Percentiles rank a stretch among this genome's conserved stretches.
Conservation (phyloP, 371 early-diverging fungal species). For the Blakeslea trispora region DNA sequence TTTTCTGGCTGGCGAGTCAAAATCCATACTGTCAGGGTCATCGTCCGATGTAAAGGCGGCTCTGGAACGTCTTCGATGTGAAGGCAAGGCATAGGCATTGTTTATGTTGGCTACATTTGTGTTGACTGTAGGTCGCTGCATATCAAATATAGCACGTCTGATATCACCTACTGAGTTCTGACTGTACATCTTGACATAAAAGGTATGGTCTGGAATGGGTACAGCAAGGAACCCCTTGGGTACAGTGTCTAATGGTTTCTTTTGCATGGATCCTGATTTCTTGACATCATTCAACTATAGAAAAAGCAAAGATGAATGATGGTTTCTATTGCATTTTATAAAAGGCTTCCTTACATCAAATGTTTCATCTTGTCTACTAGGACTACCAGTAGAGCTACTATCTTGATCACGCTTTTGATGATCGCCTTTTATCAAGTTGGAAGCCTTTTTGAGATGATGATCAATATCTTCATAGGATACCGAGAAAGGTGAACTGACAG, state of each 20-base stretch:
- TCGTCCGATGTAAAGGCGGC: constrained; percentile 21
- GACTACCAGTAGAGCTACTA: not conserved
- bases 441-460: constrained; percentile 10
- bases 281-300: not conserved
- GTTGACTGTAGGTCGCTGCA: constrained; percentile 8
- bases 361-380: not conserved
- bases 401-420: constrained; percentile 1
- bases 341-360: not conserved
- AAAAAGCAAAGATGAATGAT: too few species aligned
- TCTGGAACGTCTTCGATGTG: constrained; percentile 22
- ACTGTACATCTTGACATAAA: constrained; percentile 39
- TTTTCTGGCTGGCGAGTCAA: constrained; percentile 24
- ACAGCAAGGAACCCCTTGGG: constrained; percentile 40
- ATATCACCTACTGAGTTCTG: constrained; percentile 33
- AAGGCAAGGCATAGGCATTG: constrained; percentile 8
- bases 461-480: constrained; percentile 13
- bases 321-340: too few species aligned
- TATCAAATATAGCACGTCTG: constrained; percentile 25
- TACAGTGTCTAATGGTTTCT: constrained; percentile 24
- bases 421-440: not conserved
- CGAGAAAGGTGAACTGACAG: constrained; percentile 7
- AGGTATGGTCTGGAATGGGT: constrained; percentile 36
- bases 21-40: constrained; percentile 22
- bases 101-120: constrained; percentile 2
- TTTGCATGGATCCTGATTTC: constrained; percentile 4